A percentile compares a stretch with the other conserved stretches of the same genome.
phyloP scores from a whole-genome alignment of 768 basidiomycete species.

The Boletales sp. region DNA sequence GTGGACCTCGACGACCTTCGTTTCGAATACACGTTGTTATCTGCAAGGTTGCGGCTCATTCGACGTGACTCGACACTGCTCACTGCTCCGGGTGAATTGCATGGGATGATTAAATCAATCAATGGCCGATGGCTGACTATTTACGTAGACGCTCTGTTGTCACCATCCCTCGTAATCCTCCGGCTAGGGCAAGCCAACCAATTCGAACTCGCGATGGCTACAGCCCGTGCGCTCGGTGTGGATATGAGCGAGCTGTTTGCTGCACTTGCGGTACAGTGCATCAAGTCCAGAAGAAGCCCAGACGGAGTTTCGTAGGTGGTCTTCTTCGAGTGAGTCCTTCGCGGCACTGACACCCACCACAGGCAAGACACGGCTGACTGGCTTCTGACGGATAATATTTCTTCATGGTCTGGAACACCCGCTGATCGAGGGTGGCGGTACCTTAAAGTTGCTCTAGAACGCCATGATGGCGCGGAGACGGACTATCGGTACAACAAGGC shows the following conservation, averaged over 20 bases:
- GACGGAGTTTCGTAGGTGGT: slow-evolving; percentile 54
- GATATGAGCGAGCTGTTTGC: slow-evolving; percentile 89
- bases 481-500: slow-evolving; percentile 76
- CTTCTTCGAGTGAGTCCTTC: background rate
- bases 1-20: slow-evolving; percentile 77
- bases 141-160: slow-evolving; percentile 48
- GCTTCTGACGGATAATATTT: slow-evolving; percentile 76
- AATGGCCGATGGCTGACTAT: slow-evolving; percentile 14
- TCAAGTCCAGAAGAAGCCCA: slow-evolving; percentile 65
- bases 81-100: slow-evolving; percentile 57
- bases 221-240: slow-evolving; percentile 69
- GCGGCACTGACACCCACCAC: slow-evolving; percentile 9
- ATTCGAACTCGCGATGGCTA: slow-evolving; percentile 75
- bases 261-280: slow-evolving; percentile 71
- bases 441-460: slow-evolving; percentile 72
- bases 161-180: slow-evolving; percentile 66
- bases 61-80: slow-evolving; percentile 61
- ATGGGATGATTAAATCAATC: slow-evolving; percentile 7
- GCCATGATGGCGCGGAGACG: slow-evolving; percentile 68
- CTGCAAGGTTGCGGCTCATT: slow-evolving; percentile 74
- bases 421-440: slow-evolving; percentile 86
- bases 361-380: slow-evolving; percentile 77
- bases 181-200: slow-evolving; percentile 73
- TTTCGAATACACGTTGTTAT: slow-evolving; percentile 70
- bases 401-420: slow-evolving; percentile 80